Evolutionary conservation across 140 eudicot genomes (phyloP).

Genomic region (Cichorium intybus): DNA sequence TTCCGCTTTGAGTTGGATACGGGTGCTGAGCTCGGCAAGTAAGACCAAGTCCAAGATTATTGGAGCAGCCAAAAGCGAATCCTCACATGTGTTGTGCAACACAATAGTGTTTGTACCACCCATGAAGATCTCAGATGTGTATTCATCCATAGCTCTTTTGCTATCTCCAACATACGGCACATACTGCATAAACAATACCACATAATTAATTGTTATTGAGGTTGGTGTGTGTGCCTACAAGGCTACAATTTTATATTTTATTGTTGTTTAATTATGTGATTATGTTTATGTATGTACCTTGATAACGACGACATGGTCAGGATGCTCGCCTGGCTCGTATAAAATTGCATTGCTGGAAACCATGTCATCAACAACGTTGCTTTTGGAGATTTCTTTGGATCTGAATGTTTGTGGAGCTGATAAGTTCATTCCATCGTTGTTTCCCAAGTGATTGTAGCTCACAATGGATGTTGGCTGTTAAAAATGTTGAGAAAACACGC

Average conservation of each 20-base stretch:
- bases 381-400: constrained; percentile 93
- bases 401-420: constrained; percentile 99
- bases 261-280: background rate
- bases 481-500: background rate
- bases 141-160: constrained; percentile 98
- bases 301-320: constrained; percentile 95
- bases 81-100: constrained; percentile 94
- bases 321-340: constrained; percentile 97
- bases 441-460: constrained; percentile 97
- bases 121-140: constrained; percentile 95
- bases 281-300: constrained; percentile 45
- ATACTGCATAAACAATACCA: constrained; percentile 42
- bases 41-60: constrained; percentile 91
- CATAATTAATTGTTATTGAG: background rate
- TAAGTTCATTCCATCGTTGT: constrained; percentile 96
- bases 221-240: background rate
- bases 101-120: constrained; percentile 92
- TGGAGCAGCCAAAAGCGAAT: constrained; percentile 93
- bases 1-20: constrained; percentile 85
- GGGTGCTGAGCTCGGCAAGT: constrained; percentile 93
- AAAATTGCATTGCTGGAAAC: constrained; percentile 92
- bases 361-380: constrained; percentile 98
- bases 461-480: constrained; percentile 95
- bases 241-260: no score
- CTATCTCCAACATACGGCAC: constrained; percentile 97